Base-by-base conservation (phyloP, 768 basidiomycete species). In the Lepiota venenata region DNA sequence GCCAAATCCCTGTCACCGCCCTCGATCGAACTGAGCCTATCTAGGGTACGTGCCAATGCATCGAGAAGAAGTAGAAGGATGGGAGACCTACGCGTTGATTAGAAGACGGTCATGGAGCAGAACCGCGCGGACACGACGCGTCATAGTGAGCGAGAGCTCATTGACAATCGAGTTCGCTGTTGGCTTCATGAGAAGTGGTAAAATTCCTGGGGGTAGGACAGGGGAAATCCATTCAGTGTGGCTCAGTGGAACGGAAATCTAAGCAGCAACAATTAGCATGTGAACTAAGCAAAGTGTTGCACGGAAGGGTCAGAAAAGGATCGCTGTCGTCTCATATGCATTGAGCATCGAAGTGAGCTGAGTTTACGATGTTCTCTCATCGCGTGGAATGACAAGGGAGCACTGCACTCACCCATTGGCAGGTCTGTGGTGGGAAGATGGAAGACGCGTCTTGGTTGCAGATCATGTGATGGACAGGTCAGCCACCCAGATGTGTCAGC, bases 321-420 rank as follows among this genome's bases (percentile, higher is more conserved):
- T 68, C 73, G 74, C 60, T 50, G 77, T 79, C 69, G 77, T 83
- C 81, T 82, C 81, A 77, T 76, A 58, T 69, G 71, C 77, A 60
- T 60, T 61, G 50, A 66, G 75, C 73, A 48, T 82, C 81, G 81
- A 82, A 81, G 81, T 83, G 81, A 83, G 81, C 81, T 83, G 81
- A 82, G 81, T 81, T 76, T 62, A 64, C 63, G 62, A 61, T 55
- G 37, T 55, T 50, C 48, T 62, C 57, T 66, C 65, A 66, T 64
- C 65, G 58, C 45, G 29, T 36, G 36, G 47, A 16, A 47, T 52
- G 16, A 12, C n/a, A 49, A 52, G n/a, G 16, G 27, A 50, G 18
- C 15, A 45, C 4, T 21, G 49, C 20, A 59, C 56, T 56, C 45
- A 60, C 58, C 48, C 32, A 32, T 9, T 32, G n/a, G 32, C 10